Base-by-base conservation (phyloP, 148 eudicot genomes). In the Vaccinium macrocarpon region DNA sequence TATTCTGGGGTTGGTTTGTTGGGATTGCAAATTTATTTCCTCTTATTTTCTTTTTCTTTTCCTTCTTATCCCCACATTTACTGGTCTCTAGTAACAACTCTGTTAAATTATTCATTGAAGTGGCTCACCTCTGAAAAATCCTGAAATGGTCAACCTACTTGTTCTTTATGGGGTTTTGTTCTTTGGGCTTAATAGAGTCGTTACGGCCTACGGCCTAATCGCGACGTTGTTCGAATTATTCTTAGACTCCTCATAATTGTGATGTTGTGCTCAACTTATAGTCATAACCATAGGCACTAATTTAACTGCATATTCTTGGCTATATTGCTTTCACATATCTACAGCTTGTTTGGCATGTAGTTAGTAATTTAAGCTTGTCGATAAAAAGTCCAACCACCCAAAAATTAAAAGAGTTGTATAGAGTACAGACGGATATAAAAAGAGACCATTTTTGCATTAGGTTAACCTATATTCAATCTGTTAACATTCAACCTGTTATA, bases 1-100 rank as follows among this genome's bases (percentile, higher is more conserved):
- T 66, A 66, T 66, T 32, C 72, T 25, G 72, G 72, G 72, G 38
- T 66, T 66, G 38, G 35, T 66, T 66, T 66, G 72, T 66, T 66
- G 72, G 72, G 72, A 66, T 11, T 66, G 35, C 25, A 27, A 66
- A 66, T 66, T 11, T 25, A 27, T 25, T 66, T 12, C 6, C 16
- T 15, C 25, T 12, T 12, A 62, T 62, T 62, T 62, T 16, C 2
- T 38, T 35, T 12, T 12, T 66, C 25, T 3, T 66, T 66, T 27
- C 8, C 32, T 25, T 16, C 72, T 66, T 66, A 66, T 66, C n/a
- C 72, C 14, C 12, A 25, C 72, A 66, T 66, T 66, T 11, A 66
- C 72, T 27, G 6, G 25, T 66, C 4, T 27, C 7, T n/a, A 62
- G 68, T 25, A 10, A 66, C 52, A 2, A 11, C 25, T 25, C 25